Evolutionary conservation across 805 yeast species (phyloP), one percentile per base, ranked within the genome.

Genomic region (Saccharomycopsis capsularis): DNA sequence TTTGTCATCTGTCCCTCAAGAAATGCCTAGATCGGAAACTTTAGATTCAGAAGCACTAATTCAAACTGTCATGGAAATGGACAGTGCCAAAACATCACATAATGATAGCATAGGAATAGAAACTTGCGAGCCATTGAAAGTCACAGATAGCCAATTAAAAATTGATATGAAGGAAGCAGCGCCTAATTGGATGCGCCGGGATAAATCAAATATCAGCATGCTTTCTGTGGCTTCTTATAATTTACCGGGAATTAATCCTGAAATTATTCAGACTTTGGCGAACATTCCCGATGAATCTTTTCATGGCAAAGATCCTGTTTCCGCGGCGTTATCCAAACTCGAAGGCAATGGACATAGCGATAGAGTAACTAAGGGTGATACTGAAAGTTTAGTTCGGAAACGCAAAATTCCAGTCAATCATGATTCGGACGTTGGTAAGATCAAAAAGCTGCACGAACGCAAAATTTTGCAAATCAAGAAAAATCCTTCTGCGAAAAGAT

Each of bases 241-340:
- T 46, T 48, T 21, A 43, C 61, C 74, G 16, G 80, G 79, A 13
- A 67, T 74, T 44, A 68, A 76, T 27, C 65, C 70, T n/a, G 75
- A 73, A 3, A 82, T 80, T 1, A 79, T 85, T 41, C 84, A 83
- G 38, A 87, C 82, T 58, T 71, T 89, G 42, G 95, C 95, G 1
- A 84, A 85, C 4, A 79, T 90, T 44, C 91, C 96, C 0, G 96
- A 91, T 62, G 89, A 83, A 42, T 72, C 81, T 0, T 68, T 75
- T 38, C 71, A 68, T 36, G 76, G 73, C 25, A 78, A 74, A 16
- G 85, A 87, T 63, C 96, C 95, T 0, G 69, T 89, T 13, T 74
- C 72, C 45, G 78, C 80, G 42, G 89, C 98, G 0, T 68, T 90
- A 56, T 70, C 70, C 65, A 90, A 85, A 64, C 68, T 91, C 27